Percentiles rank a stretch among this genome's conserved stretches.
Conservation (phyloP, 140 eudicot genomes). For the Artemisia princeps region DNA sequence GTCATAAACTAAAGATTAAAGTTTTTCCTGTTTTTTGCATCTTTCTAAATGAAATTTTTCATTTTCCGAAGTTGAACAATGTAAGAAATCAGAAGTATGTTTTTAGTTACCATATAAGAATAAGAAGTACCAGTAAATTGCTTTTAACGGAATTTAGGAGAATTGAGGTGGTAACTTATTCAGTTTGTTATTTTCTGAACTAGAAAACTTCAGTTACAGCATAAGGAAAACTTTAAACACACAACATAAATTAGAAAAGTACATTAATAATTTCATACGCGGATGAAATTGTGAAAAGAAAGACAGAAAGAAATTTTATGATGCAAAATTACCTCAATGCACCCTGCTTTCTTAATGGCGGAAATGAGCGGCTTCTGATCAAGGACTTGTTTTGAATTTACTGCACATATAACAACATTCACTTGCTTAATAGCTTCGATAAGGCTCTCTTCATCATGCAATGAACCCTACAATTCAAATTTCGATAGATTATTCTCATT, state of each 20-base stretch:
- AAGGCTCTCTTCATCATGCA: conserved; percentile 66
- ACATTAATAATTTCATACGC: background rate
- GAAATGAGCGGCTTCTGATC: conserved; percentile 67
- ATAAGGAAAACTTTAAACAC: background rate
- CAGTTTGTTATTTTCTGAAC: background rate
- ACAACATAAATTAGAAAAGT: background rate
- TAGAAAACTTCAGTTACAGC: background rate
- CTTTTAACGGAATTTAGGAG: background rate
- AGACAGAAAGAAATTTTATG: background rate
- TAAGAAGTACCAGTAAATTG: background rate
- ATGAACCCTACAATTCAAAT: conserved; percentile 56
- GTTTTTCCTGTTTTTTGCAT: background rate
- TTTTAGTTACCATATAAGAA: background rate
- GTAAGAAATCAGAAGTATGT: background rate
- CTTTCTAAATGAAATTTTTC: background rate
- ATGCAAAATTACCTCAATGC: conserved; percentile 47
- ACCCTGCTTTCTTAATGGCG: conserved; percentile 57
- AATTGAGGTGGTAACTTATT: too few relatives aligned
- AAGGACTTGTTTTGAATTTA: conserved; percentile 52
- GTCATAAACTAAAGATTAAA: background rate
- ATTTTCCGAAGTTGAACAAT: too few relatives aligned
- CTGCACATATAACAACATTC: conserved; percentile 71
- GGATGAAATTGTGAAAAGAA: background rate
- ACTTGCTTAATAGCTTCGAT: conserved; percentile 59
- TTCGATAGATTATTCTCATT: background rate